Base-by-base conservation (phyloP, 2,329 filamentous ascomycete genomes). In the Hawksworthiomyces lignivorus region DNA sequence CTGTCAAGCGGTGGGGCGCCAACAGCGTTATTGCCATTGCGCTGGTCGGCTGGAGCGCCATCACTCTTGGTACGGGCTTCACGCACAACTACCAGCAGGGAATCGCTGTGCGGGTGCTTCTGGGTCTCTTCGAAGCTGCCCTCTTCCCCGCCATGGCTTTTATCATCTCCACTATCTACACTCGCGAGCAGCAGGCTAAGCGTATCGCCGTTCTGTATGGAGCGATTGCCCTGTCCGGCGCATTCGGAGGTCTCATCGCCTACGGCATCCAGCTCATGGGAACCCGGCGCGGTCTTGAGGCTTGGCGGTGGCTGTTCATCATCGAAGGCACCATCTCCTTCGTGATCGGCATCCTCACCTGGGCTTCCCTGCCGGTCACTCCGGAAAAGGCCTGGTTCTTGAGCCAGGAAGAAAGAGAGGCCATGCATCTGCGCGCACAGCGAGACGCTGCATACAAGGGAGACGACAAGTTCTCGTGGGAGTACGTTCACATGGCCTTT, bases 301-400 rank as follows among this genome's bases (percentile, higher is more conserved):
- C 68, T 3, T 71, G 67, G 68, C 54, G 65, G 44, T 71, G 67
- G 67, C 50, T 68, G 1, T 71, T 70, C 48, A 63, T 67, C 35
- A 50, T 62, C 19, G 63, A 68, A 45, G 62, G 62, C 8, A 14
- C 14, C 18, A 8, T 38, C 9, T 34, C 38, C 6, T n/a, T 45
- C 6, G 22, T 37, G 14, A 18, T 45, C 14, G 33, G 43, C 12
- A 30, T 28, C 19, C 18, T 38, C 22, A 20, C 37, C 14, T 22
- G 35, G 17, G 7, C n/a, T 3, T n/a, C 34, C 22, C 38, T 42
- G 4, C 44, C 44, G 14, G n/a, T n/a, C 12, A 34, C 39, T 15
- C 39, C 44, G 11, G 44, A 46, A 10, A 24, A 22, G 2, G 39
- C 44, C 8, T 46, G 44, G 44, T 46, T 46, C 40, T 11, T 46